These are phyloP conservation scores for Grigorovia transvaalensis DNA, from an alignment of 805 yeast genomes.

Conservation along the genomic window DNA sequence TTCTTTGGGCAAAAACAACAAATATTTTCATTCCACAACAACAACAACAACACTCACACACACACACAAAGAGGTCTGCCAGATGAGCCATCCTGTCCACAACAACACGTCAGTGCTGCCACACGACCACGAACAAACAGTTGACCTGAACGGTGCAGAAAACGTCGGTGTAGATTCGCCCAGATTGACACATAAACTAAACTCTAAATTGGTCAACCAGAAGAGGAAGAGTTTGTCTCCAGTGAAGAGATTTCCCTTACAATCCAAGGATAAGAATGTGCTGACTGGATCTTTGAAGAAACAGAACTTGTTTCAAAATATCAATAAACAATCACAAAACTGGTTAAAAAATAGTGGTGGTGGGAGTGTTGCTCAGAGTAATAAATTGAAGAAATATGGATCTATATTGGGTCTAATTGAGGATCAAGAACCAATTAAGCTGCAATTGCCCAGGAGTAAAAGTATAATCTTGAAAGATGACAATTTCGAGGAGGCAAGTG, in stretches of 20 bases:
- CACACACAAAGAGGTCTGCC: not conserved
- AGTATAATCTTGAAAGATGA: conserved; percentile 25
- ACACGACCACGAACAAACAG: not conserved
- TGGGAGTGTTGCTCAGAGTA: conserved; percentile 10
- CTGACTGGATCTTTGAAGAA: conserved; percentile 7
- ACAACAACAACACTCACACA: not conserved
- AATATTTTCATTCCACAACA: not conserved
- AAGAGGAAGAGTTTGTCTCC: not conserved
- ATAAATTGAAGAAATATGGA: conserved; percentile 27
- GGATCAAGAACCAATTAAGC: conserved; percentile 2
- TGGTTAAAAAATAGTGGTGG: not conserved
- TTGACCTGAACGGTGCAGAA: not conserved
- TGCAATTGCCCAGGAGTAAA: conserved; percentile 19
- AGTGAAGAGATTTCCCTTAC: conserved; percentile 19
- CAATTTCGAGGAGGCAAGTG: conserved; percentile 3
- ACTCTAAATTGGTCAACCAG: not conserved
- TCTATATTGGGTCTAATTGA: conserved; percentile 14
- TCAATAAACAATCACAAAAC: not conserved
- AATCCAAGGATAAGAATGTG: conserved; percentile 25
- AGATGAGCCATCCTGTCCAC: not conserved
- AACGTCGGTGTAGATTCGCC: not conserved
- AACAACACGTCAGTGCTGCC: not conserved
- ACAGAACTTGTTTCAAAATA: conserved; percentile 1
- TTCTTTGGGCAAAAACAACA: not conserved
- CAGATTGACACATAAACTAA: not conserved